Conservation (phyloP, 108 stramenopile genomes). For the Nitzschia inconspicua region DNA sequence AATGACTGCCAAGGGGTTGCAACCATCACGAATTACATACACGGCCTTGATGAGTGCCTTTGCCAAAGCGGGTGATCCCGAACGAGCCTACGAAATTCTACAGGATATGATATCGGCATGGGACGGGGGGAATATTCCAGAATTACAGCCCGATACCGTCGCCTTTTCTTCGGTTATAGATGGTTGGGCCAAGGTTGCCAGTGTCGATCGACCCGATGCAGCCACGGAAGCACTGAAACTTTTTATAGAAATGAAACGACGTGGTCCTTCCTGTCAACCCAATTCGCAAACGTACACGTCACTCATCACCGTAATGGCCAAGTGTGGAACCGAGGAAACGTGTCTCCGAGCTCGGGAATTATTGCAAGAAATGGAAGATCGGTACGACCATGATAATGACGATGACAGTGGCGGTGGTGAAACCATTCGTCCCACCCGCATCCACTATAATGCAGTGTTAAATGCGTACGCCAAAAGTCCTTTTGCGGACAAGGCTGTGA, state of each 20-base stretch:
- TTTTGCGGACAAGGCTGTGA: constrained; percentile 42
- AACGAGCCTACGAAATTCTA: constrained; percentile 31
- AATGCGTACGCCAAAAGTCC: constrained; percentile 50
- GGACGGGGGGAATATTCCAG: background rate
- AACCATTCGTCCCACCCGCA: constrained; percentile 34
- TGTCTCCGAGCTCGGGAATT: constrained; percentile 33
- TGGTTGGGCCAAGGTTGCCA: constrained; percentile 39
- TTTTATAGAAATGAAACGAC: constrained; percentile 41
- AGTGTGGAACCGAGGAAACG: constrained; percentile 23
- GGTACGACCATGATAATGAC: constrained; percentile 20
- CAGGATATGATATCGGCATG: constrained; percentile 20
- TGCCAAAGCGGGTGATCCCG: constrained; percentile 14
- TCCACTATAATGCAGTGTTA: constrained; percentile 64
- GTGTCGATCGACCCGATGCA: constrained; percentile 27
- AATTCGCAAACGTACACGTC: constrained; percentile 48
- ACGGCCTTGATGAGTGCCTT: constrained; percentile 34
- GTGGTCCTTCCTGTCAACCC: constrained; percentile 38
- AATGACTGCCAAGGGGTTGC: constrained; percentile 14
- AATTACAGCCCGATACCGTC: constrained; percentile 38
- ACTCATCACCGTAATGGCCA: constrained; percentile 36
- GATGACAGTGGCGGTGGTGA: background rate
- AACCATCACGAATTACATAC: constrained; percentile 37
- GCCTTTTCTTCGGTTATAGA: constrained; percentile 47
- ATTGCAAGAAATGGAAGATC: constrained; percentile 48
- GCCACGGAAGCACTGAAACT: constrained; percentile 31